Conservation (phyloP, 805 yeast genomes). For the Ogataea minuta region DNA sequence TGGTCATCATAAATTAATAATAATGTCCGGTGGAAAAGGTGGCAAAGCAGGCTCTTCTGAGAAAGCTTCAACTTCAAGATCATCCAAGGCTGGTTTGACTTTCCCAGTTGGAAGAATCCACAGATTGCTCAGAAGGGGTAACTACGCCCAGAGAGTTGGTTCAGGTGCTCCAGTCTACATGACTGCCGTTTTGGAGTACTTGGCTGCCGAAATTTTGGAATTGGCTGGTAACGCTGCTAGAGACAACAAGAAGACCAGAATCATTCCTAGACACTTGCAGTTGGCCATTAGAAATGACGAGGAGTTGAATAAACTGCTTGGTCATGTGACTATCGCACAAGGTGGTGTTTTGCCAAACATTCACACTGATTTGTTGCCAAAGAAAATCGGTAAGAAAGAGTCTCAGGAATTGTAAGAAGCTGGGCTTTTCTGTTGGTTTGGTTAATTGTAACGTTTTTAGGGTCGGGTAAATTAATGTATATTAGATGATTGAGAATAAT, state of each 20-base stretch:
- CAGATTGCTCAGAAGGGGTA: slow-evolving; percentile 93
- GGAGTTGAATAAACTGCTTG: slow-evolving; percentile 90
- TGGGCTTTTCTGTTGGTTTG: slow-evolving; percentile 11
- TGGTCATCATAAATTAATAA: slow-evolving; percentile 4
- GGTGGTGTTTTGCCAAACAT: slow-evolving; percentile 99
- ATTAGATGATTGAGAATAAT: slow-evolving; percentile 19
- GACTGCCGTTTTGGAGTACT: slow-evolving; percentile 94
- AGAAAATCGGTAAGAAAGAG: slow-evolving; percentile 55
- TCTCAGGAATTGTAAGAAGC: slow-evolving; percentile 53
- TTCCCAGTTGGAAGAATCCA: slow-evolving; percentile 99
- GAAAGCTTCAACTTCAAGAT: slow-evolving; percentile 96
- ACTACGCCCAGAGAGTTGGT: slow-evolving; percentile 98
- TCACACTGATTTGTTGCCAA: slow-evolving; percentile 82
- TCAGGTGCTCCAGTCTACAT: slow-evolving; percentile 98
- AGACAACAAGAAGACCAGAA: slow-evolving; percentile 98
- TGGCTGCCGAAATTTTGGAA: slow-evolving; percentile 97
- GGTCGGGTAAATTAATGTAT: slow-evolving; percentile 23
- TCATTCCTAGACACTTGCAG: slow-evolving; percentile 97
- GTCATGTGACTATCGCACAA: slow-evolving; percentile 94
- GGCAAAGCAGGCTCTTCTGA: slow-evolving; percentile 94
- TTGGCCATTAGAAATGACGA: slow-evolving; percentile 99
- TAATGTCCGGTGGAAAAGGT: slow-evolving; percentile 71
- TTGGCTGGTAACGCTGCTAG: slow-evolving; percentile 99
- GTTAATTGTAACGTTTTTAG: slow-evolving; percentile 17
- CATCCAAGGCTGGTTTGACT: slow-evolving; percentile 96